Base-by-base conservation (phyloP, 176 grass and related monocot species). In the Saccharum officinarum region DNA sequence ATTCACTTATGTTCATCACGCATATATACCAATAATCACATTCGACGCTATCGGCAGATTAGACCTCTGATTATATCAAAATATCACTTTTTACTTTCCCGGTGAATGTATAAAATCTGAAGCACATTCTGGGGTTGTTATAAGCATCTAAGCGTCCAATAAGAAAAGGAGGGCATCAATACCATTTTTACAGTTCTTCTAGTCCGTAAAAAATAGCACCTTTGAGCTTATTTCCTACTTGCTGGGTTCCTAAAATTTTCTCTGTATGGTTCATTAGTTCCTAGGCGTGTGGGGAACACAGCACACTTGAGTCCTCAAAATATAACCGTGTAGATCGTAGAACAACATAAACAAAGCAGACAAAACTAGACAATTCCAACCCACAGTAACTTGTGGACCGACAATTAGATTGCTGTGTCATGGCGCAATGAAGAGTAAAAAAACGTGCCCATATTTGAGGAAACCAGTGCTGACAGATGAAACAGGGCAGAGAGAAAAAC, bases 281-380 rank as follows among this genome's bases (percentile, higher is more conserved):
- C 16, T 60, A 60, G 57, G 57, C 11, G 57, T 57, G 50, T 54
- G 50, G 20, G 17, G 39, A 84, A 54, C 82, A 89, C 46, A 71
- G 14, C 18, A 61, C 23, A 6, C 17, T 71, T 34, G 49, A 45
- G 18, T 36, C 50, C 50, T 81, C 5, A 47, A 33, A 68, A 5
- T 31, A 47, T 34, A 77, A 34, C 20, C 25, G 17, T 80, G 31
- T 25, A 59, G 10, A 62, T 62, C 28, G 22, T 59, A 36, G 18
- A 74, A 3, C 46, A 65, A 49, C 44, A 80, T 50, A 26, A 37
- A 80, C 67, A 38, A 7, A 61, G 2, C 17, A 28, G 15, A 2
- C 26, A 61, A 14, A 46, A 52, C 20, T 13, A 47, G 4, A 54
- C 37, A 25, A 40, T 78, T 50, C n/a, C 6, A 46, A 16, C 50